Evolutionary conservation across 2,329 filamentous ascomycete genomes (phyloP).

Genomic region (Ophiosphaerella korrae): DNA sequence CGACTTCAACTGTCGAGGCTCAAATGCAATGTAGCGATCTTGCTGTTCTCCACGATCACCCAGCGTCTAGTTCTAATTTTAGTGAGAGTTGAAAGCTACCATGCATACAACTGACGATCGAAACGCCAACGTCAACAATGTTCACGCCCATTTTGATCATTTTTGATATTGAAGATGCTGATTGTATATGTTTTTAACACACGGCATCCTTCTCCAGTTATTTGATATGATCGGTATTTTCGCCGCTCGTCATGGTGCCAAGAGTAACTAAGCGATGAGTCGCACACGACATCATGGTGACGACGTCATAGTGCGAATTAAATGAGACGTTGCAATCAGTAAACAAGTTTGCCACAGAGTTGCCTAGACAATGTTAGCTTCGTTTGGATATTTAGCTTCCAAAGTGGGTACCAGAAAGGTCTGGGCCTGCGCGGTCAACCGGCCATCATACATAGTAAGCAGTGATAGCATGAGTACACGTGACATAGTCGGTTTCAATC

Average conservation of each 20-base stretch:
- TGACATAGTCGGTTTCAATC: neutral
- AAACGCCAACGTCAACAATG: constrained; percentile 22
- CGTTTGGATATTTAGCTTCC: neutral
- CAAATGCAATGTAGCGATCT: constrained; percentile 25
- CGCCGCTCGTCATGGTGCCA: constrained; percentile 12
- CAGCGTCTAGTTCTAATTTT: constrained; percentile 17
- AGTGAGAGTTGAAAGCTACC: neutral
- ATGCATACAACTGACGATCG: constrained; percentile 15
- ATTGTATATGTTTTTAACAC: constrained; percentile 1
- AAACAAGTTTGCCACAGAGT: neutral
- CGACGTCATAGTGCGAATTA: constrained; percentile 26
- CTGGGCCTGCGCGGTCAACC: constrained; percentile 1
- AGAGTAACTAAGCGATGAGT: constrained; percentile 17
- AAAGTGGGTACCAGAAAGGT: neutral
- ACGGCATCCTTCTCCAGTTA: neutral
- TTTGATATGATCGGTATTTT: constrained; percentile 3
- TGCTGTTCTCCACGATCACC: constrained; percentile 29
- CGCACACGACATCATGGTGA: constrained; percentile 15
- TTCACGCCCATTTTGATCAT: constrained; percentile 14
- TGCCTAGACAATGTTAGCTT: neutral
- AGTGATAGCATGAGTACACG: neutral
- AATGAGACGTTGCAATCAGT: neutral
- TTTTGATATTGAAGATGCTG: neutral
- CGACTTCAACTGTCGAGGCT: constrained; percentile 22
- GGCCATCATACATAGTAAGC: neutral